phyloP scores from a whole-genome alignment of 805 yeast genomes.

The Osmozyma mogii region DNA sequence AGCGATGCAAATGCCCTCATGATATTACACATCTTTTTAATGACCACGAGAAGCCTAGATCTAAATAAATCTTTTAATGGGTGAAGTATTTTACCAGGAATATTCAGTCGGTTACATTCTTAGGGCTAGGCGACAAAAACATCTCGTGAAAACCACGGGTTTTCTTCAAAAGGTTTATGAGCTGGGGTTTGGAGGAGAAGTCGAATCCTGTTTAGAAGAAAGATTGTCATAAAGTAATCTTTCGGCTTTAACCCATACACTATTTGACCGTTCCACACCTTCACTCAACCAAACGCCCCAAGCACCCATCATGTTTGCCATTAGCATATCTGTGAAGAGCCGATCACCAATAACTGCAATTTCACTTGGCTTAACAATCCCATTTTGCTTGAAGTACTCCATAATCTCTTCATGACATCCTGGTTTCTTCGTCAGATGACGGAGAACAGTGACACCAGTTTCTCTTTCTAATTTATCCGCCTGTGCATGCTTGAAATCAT shows the following conservation, averaged over 20 bases:
- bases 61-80: too few relatives aligned
- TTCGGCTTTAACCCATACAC: slow-evolving; percentile 47
- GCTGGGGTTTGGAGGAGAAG: too few relatives aligned
- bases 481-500: slow-evolving; percentile 51
- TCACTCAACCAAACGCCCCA: slow-evolving; percentile 75
- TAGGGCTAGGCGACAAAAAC: too few relatives aligned
- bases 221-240: slow-evolving; percentile 28
- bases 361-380: slow-evolving; percentile 42
- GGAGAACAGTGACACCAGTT: slow-evolving; percentile 62
- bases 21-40: too few relatives aligned
- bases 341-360: slow-evolving; percentile 89
- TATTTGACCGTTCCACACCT: slow-evolving; percentile 58
- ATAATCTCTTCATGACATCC: slow-evolving; percentile 69
- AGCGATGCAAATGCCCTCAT: too few relatives aligned
- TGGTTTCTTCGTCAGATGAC: slow-evolving; percentile 74
- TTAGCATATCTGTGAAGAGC: slow-evolving; percentile 79
- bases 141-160: too few relatives aligned
- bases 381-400: slow-evolving; percentile 46
- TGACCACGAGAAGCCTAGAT: too few relatives aligned
- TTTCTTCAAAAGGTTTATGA: too few relatives aligned
- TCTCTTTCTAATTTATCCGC: slow-evolving; percentile 54
- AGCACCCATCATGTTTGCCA: slow-evolving; percentile 93
- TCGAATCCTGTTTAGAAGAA: too few relatives aligned
- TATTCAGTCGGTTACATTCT: too few relatives aligned
- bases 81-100: too few relatives aligned